A percentile compares a stretch with the other conserved stretches of the same genome.
Evolutionary conservation across 2,329 filamentous ascomycete genomes (phyloP).

Genomic region (Beauveria brongniartii): DNA sequence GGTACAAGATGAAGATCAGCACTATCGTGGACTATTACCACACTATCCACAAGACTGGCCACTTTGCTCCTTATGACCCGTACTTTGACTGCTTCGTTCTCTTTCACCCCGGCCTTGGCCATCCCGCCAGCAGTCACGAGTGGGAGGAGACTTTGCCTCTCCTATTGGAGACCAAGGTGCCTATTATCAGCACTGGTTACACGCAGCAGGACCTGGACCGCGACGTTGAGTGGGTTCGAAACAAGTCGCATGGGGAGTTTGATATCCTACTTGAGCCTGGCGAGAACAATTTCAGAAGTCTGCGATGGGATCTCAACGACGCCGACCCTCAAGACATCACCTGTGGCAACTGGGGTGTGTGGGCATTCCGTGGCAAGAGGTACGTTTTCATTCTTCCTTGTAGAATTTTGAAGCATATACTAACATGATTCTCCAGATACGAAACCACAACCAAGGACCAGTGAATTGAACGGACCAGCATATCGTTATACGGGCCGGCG

Average conservation of each 20-base stretch:
- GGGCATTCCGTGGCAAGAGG: constrained; percentile 96
- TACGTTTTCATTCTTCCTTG: constrained; percentile 35
- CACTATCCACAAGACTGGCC: constrained; percentile 81
- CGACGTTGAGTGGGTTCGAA: constrained; percentile 82
- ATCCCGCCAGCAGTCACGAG: constrained; percentile 86
- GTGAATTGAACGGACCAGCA: constrained; percentile 10
- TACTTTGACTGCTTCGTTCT: constrained; percentile 98
- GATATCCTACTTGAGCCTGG: constrained; percentile 86
- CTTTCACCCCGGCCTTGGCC: constrained; percentile 93
- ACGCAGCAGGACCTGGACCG: constrained; percentile 91
- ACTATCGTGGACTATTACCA: constrained; percentile 99
- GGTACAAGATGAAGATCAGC: constrained; percentile 86
- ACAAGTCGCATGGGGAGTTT: constrained; percentile 81
- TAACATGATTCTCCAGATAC: constrained; percentile 39
- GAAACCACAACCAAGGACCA: constrained; percentile 52
- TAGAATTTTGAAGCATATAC: constrained; percentile 11
- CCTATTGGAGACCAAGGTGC: constrained; percentile 89
- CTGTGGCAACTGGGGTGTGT: constrained; percentile 94
- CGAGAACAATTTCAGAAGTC: constrained; percentile 87
- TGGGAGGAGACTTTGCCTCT: constrained; percentile 88
- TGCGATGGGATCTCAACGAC: constrained; percentile 96
- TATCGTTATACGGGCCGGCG: background rate
- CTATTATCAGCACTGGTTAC: constrained; percentile 90
- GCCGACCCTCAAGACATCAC: constrained; percentile 88
- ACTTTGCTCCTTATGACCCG: constrained; percentile 91